Percentiles rank a stretch among this genome's conserved stretches.
Evolutionary conservation across 495 filamentous ascomycete genomes (phyloP).

Genomic region (Xylaria scruposa): DNA sequence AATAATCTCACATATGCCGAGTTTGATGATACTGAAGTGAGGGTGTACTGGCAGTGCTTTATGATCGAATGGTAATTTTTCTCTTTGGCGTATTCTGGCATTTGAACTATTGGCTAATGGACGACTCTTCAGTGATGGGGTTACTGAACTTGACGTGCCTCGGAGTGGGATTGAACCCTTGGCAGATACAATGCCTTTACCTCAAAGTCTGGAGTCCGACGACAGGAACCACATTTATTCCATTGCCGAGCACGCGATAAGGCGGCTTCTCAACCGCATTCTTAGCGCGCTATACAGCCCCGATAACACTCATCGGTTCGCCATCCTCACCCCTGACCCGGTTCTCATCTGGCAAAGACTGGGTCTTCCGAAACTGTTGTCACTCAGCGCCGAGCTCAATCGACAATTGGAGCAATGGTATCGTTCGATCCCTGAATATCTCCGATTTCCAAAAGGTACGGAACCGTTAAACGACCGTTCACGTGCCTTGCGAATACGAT

Average conservation of each 20-base stretch:
- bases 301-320: slow-evolving; percentile 34
- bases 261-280: slow-evolving; percentile 46
- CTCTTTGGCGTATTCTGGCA: not conserved
- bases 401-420: slow-evolving; percentile 49
- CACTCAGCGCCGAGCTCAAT: slow-evolving; percentile 44
- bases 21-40: slow-evolving; percentile 39
- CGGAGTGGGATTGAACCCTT: slow-evolving; percentile 46
- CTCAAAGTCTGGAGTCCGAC: slow-evolving; percentile 43
- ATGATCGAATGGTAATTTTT: slow-evolving; percentile 44
- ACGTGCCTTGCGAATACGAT: slow-evolving; percentile 44
- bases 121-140: slow-evolving; percentile 36
- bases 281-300: slow-evolving; percentile 45
- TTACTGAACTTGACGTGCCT: slow-evolving; percentile 44
- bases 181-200: slow-evolving; percentile 43
- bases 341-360: slow-evolving; percentile 41
- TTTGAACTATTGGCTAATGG: slow-evolving; percentile 18
- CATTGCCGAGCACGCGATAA: slow-evolving; percentile 47
- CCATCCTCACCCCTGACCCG: slow-evolving; percentile 30
- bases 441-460: slow-evolving; percentile 40
- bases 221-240: slow-evolving; percentile 44
- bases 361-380: slow-evolving; percentile 39
- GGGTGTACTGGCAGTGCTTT: slow-evolving; percentile 48
- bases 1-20: slow-evolving; percentile 32
- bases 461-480: slow-evolving; percentile 38
- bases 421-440: slow-evolving; percentile 44